Base-by-base conservation (phyloP, 2,329 filamentous ascomycete species). In the Aureobasidium mangrovei region DNA sequence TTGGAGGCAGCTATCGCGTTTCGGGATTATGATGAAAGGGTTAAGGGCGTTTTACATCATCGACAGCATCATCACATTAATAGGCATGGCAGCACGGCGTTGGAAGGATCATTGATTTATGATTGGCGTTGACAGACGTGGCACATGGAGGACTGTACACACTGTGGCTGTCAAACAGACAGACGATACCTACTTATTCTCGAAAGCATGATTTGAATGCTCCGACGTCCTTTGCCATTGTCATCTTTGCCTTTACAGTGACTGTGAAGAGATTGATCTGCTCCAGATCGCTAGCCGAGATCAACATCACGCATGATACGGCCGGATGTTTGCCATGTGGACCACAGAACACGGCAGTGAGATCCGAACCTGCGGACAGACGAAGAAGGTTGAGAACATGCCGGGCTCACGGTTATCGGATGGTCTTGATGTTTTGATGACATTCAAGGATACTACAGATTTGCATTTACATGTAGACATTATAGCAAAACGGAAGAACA, bases 1-100 rank as follows among this genome's bases (percentile, higher is more conserved):
- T 56, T 10, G 54, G 54, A 28, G 54, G 54, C 7, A 43, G 9
- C 9, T 56, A 56, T 33, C 49, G 48, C 26, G 54, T 56, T 26
- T 56, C 54, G 26, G 54, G 47, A 10, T 42, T 56, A 4, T 56
- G 47, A 56, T 27, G 2, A 33, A 29, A 40, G 42, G 46, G 33
- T 9, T 9, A 40, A 9, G 18, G 26, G 9, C 40, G 28, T 40
- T 41, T 42, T 39, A 32, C 40, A 40, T 40, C 12, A 41, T 32
- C 8, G 39, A 42, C 12, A 42, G 47, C 47, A 51, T 51, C 28
- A 42, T 36, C 28, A 27, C 38, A 51, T 33, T 28, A 1, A 18
- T 18, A 18, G 47, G n/a, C 3, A 27, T 42, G 38, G 38, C 8
- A 51, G 47, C 47, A 35, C 12, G 47, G 47, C 31, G 47, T 42